Base-by-base conservation (phyloP, 2,329 filamentous ascomycete species). In the Fusarium compactum region DNA sequence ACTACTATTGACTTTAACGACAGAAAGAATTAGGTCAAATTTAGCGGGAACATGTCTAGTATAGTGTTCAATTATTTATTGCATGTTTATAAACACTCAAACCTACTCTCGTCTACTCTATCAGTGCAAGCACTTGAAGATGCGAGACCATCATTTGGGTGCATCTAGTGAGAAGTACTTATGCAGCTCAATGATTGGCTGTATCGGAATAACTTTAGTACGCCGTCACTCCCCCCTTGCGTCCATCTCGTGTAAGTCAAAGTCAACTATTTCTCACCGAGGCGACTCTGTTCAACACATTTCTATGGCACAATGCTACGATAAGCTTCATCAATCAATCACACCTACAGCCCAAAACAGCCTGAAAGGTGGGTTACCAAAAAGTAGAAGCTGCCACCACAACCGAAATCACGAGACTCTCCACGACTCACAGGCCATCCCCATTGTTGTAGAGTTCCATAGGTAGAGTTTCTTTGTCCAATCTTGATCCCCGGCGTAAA, bases 251-350 rank as follows among this genome's bases (percentile, higher is more conserved):
- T 70, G 68, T 71, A 69, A 71, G 68, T 70, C 62, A 51, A 67
- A 71, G 68, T 70, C 62, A 51, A 67, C 65, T 61, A 58, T 43
- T 52, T 41, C 56, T 62, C 59, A 70, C 68, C 68, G 64, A 70
- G 68, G 69, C 34, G 29, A 40, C 51, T 58, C 55, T 71, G 59
- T 65, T 70, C 52, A 61, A 71, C 68, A 48, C 47, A 40, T 53
- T 64, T 51, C 32, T 47, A 54, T 38, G 34, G 46, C 34, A 38
- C 58, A 62, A 71, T 58, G 52, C 64, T 68, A 71, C 55, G 47
- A 65, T 65, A 59, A 61, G 20, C 27, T 20, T 24, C 45, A 38
- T 53, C 32, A 62, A 34, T 69, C 52, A 67, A 63, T 70, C 62
- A 63, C 29, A 18, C 57, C 22, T n/a, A 24, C 44, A 22, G 27